Conservation (phyloP, 2,329 filamentous ascomycete genomes). For the Paraphaeosphaeria sporulosa region DNA sequence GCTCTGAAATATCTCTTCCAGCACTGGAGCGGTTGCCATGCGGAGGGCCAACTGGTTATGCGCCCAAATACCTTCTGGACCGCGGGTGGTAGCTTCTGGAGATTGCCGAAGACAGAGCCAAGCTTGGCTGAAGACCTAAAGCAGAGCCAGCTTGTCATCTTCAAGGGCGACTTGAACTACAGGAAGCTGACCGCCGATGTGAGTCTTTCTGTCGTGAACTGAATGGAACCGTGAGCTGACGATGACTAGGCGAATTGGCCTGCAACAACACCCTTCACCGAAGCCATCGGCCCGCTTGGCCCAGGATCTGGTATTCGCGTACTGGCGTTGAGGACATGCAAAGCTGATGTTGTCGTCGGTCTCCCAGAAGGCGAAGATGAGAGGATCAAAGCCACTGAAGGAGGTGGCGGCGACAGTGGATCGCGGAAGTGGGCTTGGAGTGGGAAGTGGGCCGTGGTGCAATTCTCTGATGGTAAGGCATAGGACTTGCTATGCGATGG, state of each 20-base stretch:
- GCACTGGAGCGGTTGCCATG: conserved; percentile 81
- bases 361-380: conserved; percentile 85
- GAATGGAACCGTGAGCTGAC: conserved; percentile 16
- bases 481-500: neutral
- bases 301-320: conserved; percentile 82
- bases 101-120: conserved; percentile 73
- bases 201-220: conserved; percentile 49
- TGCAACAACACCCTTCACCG: conserved; percentile 82
- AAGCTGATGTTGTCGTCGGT: conserved; percentile 94
- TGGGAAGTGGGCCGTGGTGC: conserved; percentile 96
- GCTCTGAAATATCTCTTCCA: conserved; percentile 80
- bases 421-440: conserved; percentile 91
- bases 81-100: conserved; percentile 85
- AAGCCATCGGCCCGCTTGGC: conserved; percentile 86
- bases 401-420: conserved; percentile 73
- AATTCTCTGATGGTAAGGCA: conserved; percentile 75
- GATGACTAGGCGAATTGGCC: conserved; percentile 75
- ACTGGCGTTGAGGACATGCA: conserved; percentile 90
- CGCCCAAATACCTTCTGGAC: conserved; percentile 94
- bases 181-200: conserved; percentile 91
- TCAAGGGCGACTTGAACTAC: conserved; percentile 98
- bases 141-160: conserved; percentile 85
- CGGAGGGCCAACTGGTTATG: conserved; percentile 82
- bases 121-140: conserved; percentile 79
- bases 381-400: conserved; percentile 71